These are phyloP conservation scores for Agapanthus africanus DNA, from an alignment of 106 monocot genomes.

Conservation along the genomic window DNA sequence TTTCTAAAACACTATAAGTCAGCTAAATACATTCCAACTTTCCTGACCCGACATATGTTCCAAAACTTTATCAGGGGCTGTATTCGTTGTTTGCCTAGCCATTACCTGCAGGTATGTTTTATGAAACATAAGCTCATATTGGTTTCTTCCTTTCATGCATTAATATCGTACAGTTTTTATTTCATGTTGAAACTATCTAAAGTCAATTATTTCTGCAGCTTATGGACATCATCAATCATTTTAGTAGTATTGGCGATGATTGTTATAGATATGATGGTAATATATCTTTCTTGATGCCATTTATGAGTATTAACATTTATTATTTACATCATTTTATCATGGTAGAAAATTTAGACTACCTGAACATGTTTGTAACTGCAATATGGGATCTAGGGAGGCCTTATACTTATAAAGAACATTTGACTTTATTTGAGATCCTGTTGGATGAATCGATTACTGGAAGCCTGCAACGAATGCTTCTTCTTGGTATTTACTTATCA, in stretches of 20 bases:
- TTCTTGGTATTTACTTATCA: neutral
- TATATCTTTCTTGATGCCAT: conserved; percentile 2
- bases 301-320: too few species aligned
- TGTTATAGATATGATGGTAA: conserved; percentile 92
- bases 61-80: conserved; percentile 54
- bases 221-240: conserved; percentile 84
- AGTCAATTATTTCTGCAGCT: conserved; percentile 37
- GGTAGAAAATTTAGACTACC: neutral
- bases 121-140: neutral
- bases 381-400: neutral
- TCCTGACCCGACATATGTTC: neutral
- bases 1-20: neutral
- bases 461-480: neutral
- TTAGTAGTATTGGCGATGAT: conserved; percentile 85
- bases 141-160: neutral
- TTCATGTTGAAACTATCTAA: conserved; percentile 9
- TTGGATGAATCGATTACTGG: neutral
- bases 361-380: neutral
- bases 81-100: conserved; percentile 70
- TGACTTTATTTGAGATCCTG: neutral
- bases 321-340: neutral
- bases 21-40: neutral
- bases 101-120: conserved; percentile 76
- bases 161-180: neutral
- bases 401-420: neutral